These are phyloP conservation scores for Pezicula rhizophila DNA, from an alignment of 2,329 filamentous ascomycete species.

Conservation along the genomic window DNA sequence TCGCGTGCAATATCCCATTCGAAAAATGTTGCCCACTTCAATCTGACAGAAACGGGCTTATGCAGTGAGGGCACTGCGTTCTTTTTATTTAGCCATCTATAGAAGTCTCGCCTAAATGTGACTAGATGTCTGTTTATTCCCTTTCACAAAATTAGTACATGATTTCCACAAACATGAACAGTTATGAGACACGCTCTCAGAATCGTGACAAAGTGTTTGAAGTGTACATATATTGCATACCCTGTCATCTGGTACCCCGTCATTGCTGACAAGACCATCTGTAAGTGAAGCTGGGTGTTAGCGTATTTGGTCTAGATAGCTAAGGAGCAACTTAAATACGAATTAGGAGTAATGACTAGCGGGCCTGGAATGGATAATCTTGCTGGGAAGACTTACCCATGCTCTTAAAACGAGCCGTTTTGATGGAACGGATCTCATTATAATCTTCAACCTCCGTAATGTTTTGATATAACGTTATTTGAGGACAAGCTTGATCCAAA, in stretches of 20 bases:
- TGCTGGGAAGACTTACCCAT: conserved; percentile 3
- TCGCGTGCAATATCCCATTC: conserved; percentile 41
- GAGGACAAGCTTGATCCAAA: conserved; percentile 33
- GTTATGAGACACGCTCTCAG: neutral
- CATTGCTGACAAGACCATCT: too few relatives aligned
- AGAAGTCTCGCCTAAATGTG: conserved; percentile 19
- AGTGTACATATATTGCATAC: neutral
- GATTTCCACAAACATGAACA: conserved; percentile 1
- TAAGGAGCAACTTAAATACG: too few relatives aligned
- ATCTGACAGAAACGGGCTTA: conserved; percentile 15
- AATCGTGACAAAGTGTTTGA: neutral
- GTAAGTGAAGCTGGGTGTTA: too few relatives aligned
- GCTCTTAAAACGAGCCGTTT: conserved; percentile 17
- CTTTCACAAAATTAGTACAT: too few relatives aligned
- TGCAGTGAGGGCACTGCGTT: conserved; percentile 10
- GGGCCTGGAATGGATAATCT: too few relatives aligned
- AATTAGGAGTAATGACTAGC: too few relatives aligned
- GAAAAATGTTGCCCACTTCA: conserved; percentile 24
- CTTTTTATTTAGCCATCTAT: conserved; percentile 16
- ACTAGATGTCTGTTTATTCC: conserved; percentile 22
- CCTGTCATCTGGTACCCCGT: too few relatives aligned
- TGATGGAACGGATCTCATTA: conserved; percentile 16
- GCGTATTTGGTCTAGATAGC: too few relatives aligned
- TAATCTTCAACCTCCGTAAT: conserved; percentile 33
- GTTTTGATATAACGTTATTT: conserved; percentile 36